Evolutionary conservation across 768 basidiomycete genomes (phyloP), one percentile per base, ranked within the genome.

Genomic region (Trametes cingulata): DNA sequence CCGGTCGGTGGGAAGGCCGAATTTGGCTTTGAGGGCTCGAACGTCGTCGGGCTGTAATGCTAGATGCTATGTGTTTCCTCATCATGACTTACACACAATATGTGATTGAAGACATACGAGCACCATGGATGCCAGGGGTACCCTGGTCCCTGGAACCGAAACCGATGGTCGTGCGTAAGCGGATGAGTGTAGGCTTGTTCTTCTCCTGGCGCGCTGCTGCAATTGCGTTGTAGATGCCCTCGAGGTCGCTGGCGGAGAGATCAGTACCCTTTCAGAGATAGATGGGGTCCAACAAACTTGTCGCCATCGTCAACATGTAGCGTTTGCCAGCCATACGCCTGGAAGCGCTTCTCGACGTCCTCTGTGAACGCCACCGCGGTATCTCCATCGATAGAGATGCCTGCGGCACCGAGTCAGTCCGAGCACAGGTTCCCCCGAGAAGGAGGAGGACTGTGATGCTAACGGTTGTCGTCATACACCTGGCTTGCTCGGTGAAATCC

Each of bases 391-490:
- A 98, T 97, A 64, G 95, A 93, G 74, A 98, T 98, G 74, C 94
- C 91, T 94, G 50, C 36, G 15, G 43, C n/a, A 46, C 52, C 48
- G 60, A 58, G 63, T 60, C 15, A 22, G 19, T 37, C 10, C 10
- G 12, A 58, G 6, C 46, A 57, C 55, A 17, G 39, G n/a, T 54
- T n/a, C n/a, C n/a, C n/a, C 46, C 39, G 53, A 53, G 20, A 37
- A 10, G 27, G 19, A 48, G 22, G 40, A 55, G 20, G 27, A 24
- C 6, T 33, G 29, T 4, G 13, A 36, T 57, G 76, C 89, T 69
- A 74, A 93, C 91, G 90, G 78, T 98, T 97, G 77, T 97, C 94
- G 70, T 98, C 95, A 75, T 95, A 97, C 71, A 97, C 80, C 91
- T 91, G 52, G 7, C 43, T 46, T 47, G 24, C 52, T n/a, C 35